phyloP scores from a whole-genome alignment of 257 asterid genomes.

The Lithospermum erythrorhizon region DNA sequence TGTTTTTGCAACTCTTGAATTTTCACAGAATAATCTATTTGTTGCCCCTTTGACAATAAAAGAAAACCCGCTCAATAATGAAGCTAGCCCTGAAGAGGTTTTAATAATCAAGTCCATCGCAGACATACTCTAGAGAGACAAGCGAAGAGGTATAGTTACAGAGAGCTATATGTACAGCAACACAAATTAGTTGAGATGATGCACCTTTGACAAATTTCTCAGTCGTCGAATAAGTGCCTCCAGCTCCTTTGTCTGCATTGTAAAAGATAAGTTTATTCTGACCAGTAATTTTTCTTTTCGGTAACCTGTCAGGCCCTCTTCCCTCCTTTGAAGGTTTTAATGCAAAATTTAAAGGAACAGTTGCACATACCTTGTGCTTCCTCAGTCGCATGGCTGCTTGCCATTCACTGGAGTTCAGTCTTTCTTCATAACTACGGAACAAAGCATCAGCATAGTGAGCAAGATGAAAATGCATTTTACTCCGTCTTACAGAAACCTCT shows the following conservation, averaged over 20 bases:
- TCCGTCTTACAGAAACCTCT: conserved; percentile 53
- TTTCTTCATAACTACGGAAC: conserved; percentile 85
- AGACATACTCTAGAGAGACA: background rate
- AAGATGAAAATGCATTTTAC: conserved; percentile 95
- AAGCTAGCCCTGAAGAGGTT: background rate
- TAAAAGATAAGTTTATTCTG: background rate
- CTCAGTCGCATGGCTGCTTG: conserved; percentile 80
- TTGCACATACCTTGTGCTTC: conserved; percentile 57
- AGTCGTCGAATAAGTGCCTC: conserved; percentile 76
- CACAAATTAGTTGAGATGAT: background rate
- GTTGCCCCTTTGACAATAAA: conserved; percentile 58
- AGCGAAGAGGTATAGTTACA: background rate
- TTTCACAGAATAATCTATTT: conserved; percentile 61
- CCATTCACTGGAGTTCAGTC: conserved; percentile 92
- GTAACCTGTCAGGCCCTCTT: background rate
- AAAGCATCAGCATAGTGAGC: conserved; percentile 97
- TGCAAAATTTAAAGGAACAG: background rate
- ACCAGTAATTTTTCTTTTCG: background rate
- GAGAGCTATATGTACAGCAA: background rate
- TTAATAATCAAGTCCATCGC: background rate
- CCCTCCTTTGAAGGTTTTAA: background rate
- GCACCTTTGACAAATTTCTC: conserved; percentile 64
- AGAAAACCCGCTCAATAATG: background rate
- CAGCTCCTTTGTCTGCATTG: conserved; percentile 71
- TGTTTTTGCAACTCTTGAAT: conserved; percentile 86